Conservation (phyloP, 331 rosid species). For the Acacia concinna region DNA sequence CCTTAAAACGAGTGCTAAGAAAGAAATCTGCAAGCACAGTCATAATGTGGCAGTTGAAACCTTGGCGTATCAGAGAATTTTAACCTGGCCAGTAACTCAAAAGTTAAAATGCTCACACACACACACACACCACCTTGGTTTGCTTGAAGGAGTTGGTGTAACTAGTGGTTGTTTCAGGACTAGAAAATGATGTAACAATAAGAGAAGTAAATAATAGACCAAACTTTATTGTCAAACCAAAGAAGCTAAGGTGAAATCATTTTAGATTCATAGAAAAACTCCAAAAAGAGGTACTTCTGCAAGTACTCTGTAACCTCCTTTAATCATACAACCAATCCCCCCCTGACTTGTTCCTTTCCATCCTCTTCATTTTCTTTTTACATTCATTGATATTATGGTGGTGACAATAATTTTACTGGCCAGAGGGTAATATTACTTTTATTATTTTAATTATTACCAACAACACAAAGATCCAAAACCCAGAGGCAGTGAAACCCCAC, state of each 20-base stretch:
- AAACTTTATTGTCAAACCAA: conserved; percentile 1
- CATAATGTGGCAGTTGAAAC: background rate
- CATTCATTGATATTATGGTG: background rate
- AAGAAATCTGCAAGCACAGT: background rate
- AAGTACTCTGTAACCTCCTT: conserved; percentile 37
- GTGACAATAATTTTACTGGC: background rate
- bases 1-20: background rate
- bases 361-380: background rate
- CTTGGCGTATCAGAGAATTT: background rate
- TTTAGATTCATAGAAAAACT: conserved; percentile 14
- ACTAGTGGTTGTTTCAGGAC: conserved; percentile 1
- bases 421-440: conserved; percentile 34
- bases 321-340: conserved; percentile 39
- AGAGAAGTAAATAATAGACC: background rate
- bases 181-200: conserved; percentile 26
- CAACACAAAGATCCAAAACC: conserved; percentile 26
- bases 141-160: background rate
- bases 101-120: background rate
- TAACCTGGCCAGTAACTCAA: background rate
- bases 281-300: conserved; percentile 35
- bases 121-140: too few species aligned
- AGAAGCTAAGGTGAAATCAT: conserved; percentile 1
- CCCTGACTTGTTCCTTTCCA: conserved; percentile 42
- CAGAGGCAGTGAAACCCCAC: conserved; percentile 30
- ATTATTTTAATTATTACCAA: too few species aligned